Base-by-base conservation (phyloP, 805 yeast species). In the Starmera quercuum region DNA sequence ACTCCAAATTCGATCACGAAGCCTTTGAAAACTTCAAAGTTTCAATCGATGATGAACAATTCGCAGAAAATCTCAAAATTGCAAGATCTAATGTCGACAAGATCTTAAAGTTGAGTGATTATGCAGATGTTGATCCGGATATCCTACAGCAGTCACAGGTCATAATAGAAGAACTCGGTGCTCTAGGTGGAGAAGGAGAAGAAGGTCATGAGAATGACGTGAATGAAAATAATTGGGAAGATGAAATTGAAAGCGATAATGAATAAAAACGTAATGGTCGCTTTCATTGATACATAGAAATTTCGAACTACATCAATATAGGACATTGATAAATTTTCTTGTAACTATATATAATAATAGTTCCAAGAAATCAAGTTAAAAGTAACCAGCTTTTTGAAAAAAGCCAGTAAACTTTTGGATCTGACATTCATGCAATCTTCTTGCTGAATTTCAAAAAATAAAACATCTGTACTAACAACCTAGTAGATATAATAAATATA, bases 121-220 rank as follows among this genome's bases (percentile, higher is more conserved):
- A n/a, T 20, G 14, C 26, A 11, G 75, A 71, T 8, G 61, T 73
- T 12, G 83, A 80, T 34, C 67, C 66, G 6, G 94, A 83, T 49
- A 52, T 86, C 34, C 42, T 56, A 7, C 63, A 60, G 10, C 83
- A 82, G 32, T 70, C 81, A 1, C 51, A 56, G 18, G 68, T 56
- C 9, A 52, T 82, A 40, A 56, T 78, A 36, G 42, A 55, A 4
- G 73, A 68, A 37, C 55, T 83, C 25, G 94, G 90, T 3, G 87
- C 85, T 9, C 73, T 74, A 4, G 45, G 66, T 15, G 71, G 59
- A 56, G 92, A 90, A 2, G 84, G 82, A 7, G 74, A 74, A 2
- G 46, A 65, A 17, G 74, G 59, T 6, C 64, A 59, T 26, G 67
- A 55, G 19, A 61, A 51, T 12, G 51, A 49, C 11, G 51, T 58